Percentiles rank a stretch among this genome's conserved stretches.
Evolutionary conservation across 2,329 filamentous ascomycete genomes (phyloP).

Genomic region (Penicillium nordicum): DNA sequence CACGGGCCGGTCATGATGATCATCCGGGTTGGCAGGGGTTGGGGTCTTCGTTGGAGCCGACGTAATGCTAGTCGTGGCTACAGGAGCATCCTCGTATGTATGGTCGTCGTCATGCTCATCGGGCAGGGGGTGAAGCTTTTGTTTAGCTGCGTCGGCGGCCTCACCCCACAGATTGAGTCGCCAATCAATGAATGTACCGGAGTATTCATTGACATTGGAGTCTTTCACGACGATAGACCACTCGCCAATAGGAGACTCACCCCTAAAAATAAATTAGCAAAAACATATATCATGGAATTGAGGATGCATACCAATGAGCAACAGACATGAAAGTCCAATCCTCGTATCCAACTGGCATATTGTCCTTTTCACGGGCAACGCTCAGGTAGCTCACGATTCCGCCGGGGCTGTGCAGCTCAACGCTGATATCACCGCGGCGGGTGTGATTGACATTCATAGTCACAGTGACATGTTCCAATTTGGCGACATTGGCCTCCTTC

Average conservation of each 20-base stretch:
- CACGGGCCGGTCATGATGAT: constrained; percentile 63
- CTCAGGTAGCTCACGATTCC: constrained; percentile 82
- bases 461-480: constrained; percentile 89
- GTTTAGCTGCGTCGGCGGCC: constrained; percentile 69
- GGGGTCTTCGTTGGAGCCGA: constrained; percentile 47
- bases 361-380: constrained; percentile 68
- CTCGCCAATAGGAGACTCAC: constrained; percentile 78
- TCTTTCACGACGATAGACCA: constrained; percentile 94
- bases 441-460: constrained; percentile 95
- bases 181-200: constrained; percentile 84
- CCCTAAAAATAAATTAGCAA: constrained; percentile 56
- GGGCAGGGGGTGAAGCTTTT: constrained; percentile 75
- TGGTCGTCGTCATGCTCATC: constrained; percentile 78
- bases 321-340: constrained; percentile 99
- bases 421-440: constrained; percentile 84
- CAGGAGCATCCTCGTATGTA: constrained; percentile 62
- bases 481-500: constrained; percentile 74
- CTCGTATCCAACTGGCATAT: constrained; percentile 66
- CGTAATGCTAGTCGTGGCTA: constrained; percentile 62
- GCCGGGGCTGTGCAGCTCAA: constrained; percentile 81
- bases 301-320: constrained; percentile 72
- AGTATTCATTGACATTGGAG: constrained; percentile 69
- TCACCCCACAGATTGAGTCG: constrained; percentile 93
- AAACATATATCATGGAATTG: not conserved
- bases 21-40: constrained; percentile 51